Evolutionary conservation across 306 rosid genomes (phyloP).

Genomic region (Urtica urens): DNA sequence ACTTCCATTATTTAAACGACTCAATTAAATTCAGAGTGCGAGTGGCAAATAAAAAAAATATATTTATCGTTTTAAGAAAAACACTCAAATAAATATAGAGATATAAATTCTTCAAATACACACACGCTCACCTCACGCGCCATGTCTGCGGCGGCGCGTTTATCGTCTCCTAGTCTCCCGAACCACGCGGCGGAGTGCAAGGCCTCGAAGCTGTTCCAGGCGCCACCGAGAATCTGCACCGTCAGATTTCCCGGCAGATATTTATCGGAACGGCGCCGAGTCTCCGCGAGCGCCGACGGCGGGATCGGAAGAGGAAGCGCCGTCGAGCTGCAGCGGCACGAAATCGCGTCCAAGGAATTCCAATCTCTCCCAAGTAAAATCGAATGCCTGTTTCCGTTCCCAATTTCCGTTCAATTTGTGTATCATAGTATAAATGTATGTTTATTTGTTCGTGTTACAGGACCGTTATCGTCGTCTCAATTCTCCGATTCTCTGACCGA

Average conservation of each 20-base stretch:
- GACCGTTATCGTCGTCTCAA: slow-evolving; percentile 57
- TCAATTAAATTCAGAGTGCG: too few species aligned
- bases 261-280: slow-evolving; percentile 25
- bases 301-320: background rate
- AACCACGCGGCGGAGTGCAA: background rate
- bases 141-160: slow-evolving; percentile 20
- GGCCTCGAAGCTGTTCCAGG: slow-evolving; percentile 3
- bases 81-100: too few species aligned
- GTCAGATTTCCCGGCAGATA: slow-evolving; percentile 4
- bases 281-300: slow-evolving; percentile 20
- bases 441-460: slow-evolving; percentile 20
- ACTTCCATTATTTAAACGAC: too few species aligned
- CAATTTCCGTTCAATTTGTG: background rate
- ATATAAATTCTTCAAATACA: too few species aligned
- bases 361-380: slow-evolving; percentile 44
- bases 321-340: slow-evolving; percentile 33
- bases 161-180: slow-evolving; percentile 1
- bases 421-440: background rate
- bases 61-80: too few species aligned
- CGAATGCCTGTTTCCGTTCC: background rate
- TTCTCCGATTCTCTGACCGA: slow-evolving; percentile 38
- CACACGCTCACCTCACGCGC: background rate
- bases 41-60: too few species aligned
- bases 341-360: slow-evolving; percentile 36
- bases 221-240: slow-evolving; percentile 1